A percentile compares a stretch with the other conserved stretches of the same genome.
phyloP scores from a whole-genome alignment of 192 early-diverging fungal genomes.

The Cladochytrium replicatum region DNA sequence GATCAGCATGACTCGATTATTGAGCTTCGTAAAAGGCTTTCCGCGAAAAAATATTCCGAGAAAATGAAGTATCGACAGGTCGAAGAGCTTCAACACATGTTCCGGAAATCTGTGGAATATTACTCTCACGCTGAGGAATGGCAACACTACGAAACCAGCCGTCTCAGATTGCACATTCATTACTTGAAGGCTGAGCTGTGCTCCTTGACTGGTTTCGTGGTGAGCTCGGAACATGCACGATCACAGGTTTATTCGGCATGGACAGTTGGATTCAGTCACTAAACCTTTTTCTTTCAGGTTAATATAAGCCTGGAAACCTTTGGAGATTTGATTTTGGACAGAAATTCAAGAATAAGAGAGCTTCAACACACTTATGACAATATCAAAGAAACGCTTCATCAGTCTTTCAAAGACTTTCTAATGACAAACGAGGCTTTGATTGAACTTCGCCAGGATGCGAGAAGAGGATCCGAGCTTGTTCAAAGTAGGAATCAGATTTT shows the following conservation, averaged over 20 bases:
- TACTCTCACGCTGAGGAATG: conserved; percentile 53
- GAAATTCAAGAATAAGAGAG: conserved; percentile 19
- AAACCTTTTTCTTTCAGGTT: too few relatives aligned
- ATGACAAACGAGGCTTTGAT: conserved; percentile 39
- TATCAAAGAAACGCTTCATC: conserved; percentile 39
- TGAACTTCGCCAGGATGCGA: conserved; percentile 34
- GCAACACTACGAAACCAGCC: conserved; percentile 34
- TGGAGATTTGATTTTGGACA: conserved; percentile 8
- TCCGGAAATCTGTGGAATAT: conserved; percentile 43
- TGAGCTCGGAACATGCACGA: conserved; percentile 49
- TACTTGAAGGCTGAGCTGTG: conserved; percentile 42
- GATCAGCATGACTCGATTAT: conserved; percentile 39
- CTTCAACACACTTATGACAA: conserved; percentile 17
- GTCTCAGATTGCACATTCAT: conserved; percentile 36
- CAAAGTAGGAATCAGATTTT: conserved; percentile 39
- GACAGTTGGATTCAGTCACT: too few relatives aligned
- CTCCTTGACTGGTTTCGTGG: conserved; percentile 44
- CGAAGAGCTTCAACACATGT: conserved; percentile 28
- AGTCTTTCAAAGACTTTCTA: conserved; percentile 45
- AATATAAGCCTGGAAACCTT: conserved; percentile 30
- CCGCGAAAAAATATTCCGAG: conserved; percentile 14
- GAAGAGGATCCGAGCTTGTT: conserved; percentile 33
- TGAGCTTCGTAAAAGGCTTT: conserved; percentile 33
- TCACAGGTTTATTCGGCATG: too few relatives aligned
- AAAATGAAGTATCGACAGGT: conserved; percentile 27